Conservation (phyloP, 1,139 yeast genomes). For the Taphrina confusa region DNA sequence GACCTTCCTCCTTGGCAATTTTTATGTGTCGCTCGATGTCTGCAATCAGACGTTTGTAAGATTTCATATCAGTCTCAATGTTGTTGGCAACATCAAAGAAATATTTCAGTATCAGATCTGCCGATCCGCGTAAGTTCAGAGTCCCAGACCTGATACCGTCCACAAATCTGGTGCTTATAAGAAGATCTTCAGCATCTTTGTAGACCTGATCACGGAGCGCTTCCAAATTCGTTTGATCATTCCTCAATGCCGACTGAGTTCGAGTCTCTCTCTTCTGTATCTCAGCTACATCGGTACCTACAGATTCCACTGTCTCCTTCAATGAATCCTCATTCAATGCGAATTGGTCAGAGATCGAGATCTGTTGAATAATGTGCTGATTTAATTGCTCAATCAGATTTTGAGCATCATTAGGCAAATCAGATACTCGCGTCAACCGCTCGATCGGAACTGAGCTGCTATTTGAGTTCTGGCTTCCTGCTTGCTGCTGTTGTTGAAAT, state of each 20-base stretch:
- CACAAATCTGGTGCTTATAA: constrained; percentile 64
- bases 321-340: constrained; percentile 66
- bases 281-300: constrained; percentile 81
- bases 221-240: constrained; percentile 56
- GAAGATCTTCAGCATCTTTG: constrained; percentile 54
- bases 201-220: constrained; percentile 48
- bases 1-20: constrained; percentile 56
- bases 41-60: constrained; percentile 62
- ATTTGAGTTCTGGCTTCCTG: constrained; percentile 36
- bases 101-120: constrained; percentile 56
- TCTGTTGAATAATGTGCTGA: constrained; percentile 79
- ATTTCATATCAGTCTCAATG: constrained; percentile 61
- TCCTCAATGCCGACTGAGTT: constrained; percentile 68
- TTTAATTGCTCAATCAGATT: constrained; percentile 80
- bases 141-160: constrained; percentile 70
- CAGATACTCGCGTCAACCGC: constrained; percentile 84
- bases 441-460: constrained; percentile 53
- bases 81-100: constrained; percentile 57
- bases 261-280: constrained; percentile 63
- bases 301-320: constrained; percentile 67
- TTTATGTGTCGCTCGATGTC: constrained; percentile 76
- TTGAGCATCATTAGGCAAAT: constrained; percentile 72
- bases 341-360: constrained; percentile 75
- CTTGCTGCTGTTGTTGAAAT: constrained; percentile 34
- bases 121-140: constrained; percentile 57